Base-by-base conservation (phyloP, 2,329 filamentous ascomycete genomes). In the Trichoderma koningiopsis region DNA sequence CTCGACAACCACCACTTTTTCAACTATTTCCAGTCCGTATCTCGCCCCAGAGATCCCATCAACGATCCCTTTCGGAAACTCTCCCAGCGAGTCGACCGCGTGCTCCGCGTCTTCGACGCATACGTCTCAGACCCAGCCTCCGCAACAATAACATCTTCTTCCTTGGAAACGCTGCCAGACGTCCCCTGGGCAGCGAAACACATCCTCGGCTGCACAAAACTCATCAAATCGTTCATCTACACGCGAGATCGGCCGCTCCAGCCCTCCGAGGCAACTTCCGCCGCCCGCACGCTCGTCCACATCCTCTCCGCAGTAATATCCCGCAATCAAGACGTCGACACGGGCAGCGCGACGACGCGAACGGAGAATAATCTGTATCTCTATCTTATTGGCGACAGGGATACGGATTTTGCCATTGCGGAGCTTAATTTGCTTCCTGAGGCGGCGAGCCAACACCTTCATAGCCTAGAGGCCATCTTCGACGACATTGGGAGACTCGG, bases 1-100 rank as follows among this genome's bases (percentile, higher is more conserved):
- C 78, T 87, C 27, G 80, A 83, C 71, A 87, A 87, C 72, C 80
- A 86, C 74, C 82, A 84, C 52, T 83, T 88, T 77, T 86, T 88
- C 74, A 79, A 84, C 63, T 84, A 86, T 77, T 84, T 88, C 70
- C 79, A 83, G 57, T 80, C 81, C 19, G 77, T 81, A 10, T 80
- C 84, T 66, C 77, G 78, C n/a, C 79, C 85, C 2, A 76, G 78
- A 58, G 83, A 85, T 68, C 77, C 78, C 29, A 77, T 83, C 40
- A 81, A 81, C 52, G 82, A 85, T 70, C 80, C 80, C 4, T 87
- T 87, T 70, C 80, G 82, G 60, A 82, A 81, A 58, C 81, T 87
- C 22, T 79, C 82, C 52, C 82, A 83, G 70, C 83, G 85, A 10
- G 80, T 83, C 13, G 79, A 82, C 57, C 80, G 79, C 13, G 82